phyloP scores from a whole-genome alignment of 2,329 filamentous ascomycete species.

The Sporothrix phasma region DNA sequence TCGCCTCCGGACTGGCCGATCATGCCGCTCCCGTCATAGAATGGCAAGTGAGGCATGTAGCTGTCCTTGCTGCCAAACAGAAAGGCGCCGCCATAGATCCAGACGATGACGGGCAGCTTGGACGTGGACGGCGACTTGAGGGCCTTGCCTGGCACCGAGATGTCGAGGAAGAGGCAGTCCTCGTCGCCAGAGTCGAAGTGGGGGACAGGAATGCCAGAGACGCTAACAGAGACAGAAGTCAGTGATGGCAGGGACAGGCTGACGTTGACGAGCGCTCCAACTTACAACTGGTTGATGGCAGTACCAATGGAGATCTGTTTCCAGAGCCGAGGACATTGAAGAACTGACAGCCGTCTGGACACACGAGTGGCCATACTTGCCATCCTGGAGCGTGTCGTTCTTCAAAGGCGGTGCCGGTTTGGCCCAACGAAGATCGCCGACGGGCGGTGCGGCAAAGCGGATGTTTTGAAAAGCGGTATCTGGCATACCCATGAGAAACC shows the following conservation, averaged over 20 bases:
- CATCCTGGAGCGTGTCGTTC: slow-evolving; percentile 22
- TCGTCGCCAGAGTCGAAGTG: slow-evolving; percentile 27
- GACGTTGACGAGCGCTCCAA: not conserved
- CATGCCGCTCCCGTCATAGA: slow-evolving; percentile 31
- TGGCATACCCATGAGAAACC: too few relatives aligned
- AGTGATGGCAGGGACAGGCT: not conserved
- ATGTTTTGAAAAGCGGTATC: slow-evolving; percentile 35
- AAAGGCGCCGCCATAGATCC: slow-evolving; percentile 38
- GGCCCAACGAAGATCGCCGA: slow-evolving; percentile 31
- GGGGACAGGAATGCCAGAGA: slow-evolving; percentile 27
- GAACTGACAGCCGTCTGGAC: slow-evolving; percentile 22
- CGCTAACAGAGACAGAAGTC: slow-evolving; percentile 14
- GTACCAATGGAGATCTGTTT: slow-evolving; percentile 27
- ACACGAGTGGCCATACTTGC: slow-evolving; percentile 22
- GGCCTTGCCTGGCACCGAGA: slow-evolving; percentile 37
- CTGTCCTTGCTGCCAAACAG: slow-evolving; percentile 33
- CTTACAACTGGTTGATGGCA: slow-evolving; percentile 28
- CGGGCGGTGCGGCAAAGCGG: slow-evolving; percentile 34
- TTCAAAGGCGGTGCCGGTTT: slow-evolving; percentile 30
- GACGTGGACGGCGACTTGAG: slow-evolving; percentile 26
- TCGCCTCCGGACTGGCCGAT: slow-evolving; percentile 28
- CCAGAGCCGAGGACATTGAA: slow-evolving; percentile 27
- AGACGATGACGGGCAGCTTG: slow-evolving; percentile 35
- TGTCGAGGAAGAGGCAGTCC: slow-evolving; percentile 41
- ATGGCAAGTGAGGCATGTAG: slow-evolving; percentile 26